phyloP scores from a whole-genome alignment of 2,329 filamentous ascomycete genomes.

The Beauveria pseudobassiana region DNA sequence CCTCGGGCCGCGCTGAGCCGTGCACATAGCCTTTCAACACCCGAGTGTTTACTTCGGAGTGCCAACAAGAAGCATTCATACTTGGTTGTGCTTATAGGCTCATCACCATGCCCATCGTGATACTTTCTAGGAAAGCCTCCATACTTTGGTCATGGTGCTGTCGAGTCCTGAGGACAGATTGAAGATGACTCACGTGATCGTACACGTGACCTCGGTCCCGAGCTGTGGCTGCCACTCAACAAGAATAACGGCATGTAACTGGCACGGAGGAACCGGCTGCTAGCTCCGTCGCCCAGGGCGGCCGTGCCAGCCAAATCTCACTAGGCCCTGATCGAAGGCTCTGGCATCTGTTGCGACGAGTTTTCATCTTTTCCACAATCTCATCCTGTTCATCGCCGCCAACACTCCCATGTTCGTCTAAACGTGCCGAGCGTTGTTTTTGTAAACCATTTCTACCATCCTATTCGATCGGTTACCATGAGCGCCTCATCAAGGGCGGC shows the following conservation, averaged over 20 bases:
- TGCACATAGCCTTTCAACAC: no score
- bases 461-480: slow-evolving; percentile 29
- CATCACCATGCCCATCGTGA: no score
- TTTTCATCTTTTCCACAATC: slow-evolving; percentile 9
- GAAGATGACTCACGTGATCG: background rate
- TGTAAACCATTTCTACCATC: background rate
- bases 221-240: background rate
- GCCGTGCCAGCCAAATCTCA: slow-evolving; percentile 9
- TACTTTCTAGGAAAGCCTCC: no score
- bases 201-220: background rate
- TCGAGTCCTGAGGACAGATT: background rate
- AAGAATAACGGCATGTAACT: background rate
- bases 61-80: no score
- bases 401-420: background rate
- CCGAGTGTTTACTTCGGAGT: no score
- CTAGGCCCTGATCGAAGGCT: slow-evolving; percentile 7
- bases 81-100: no score
- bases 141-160: background rate
- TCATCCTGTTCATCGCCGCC: slow-evolving; percentile 2
- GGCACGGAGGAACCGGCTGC: slow-evolving; percentile 7
- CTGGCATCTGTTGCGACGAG: slow-evolving; percentile 3
- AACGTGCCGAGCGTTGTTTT: background rate
- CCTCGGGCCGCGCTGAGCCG: no score
- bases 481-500: slow-evolving; percentile 50
- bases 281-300: slow-evolving; percentile 2